Conservation (phyloP, 2,329 filamentous ascomycete genomes). For the Sporothrix dimorphospora region DNA sequence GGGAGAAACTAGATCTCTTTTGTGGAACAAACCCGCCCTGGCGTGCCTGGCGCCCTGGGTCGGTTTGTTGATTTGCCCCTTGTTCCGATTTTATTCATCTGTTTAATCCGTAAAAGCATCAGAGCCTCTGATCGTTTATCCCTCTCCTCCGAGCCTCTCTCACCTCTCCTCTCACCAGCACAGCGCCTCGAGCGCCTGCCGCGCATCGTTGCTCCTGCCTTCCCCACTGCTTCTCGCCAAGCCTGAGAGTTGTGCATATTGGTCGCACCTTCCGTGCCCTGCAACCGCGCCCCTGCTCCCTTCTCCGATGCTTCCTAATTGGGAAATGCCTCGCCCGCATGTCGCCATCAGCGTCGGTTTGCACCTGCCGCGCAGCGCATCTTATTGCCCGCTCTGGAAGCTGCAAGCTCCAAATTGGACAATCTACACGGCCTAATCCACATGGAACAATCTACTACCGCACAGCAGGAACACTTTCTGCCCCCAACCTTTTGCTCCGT, state of each 20-base stretch:
- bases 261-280: not conserved
- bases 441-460: not conserved
- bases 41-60: not conserved
- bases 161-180: not conserved
- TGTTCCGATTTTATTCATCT: not conserved
- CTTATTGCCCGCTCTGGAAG: slow-evolving; percentile 17
- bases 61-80: slow-evolving; percentile 18
- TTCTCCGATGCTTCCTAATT: slow-evolving; percentile 20
- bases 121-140: not conserved
- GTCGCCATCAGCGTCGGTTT: not conserved
- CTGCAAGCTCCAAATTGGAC: not conserved
- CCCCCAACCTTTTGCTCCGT: not conserved
- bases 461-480: not conserved
- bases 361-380: slow-evolving; percentile 3
- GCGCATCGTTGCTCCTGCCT: not conserved
- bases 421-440: not conserved
- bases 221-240: not conserved
- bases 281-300: not conserved
- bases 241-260: not conserved
- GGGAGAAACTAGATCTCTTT: slow-evolving; percentile 6
- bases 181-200: not conserved
- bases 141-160: not conserved
- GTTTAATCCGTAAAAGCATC: not conserved
- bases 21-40: slow-evolving; percentile 10
- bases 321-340: not conserved